These are phyloP conservation scores for Hondaea fermentalgiana DNA, from an alignment of 108 stramenopile genomes.

Conservation along the genomic window DNA sequence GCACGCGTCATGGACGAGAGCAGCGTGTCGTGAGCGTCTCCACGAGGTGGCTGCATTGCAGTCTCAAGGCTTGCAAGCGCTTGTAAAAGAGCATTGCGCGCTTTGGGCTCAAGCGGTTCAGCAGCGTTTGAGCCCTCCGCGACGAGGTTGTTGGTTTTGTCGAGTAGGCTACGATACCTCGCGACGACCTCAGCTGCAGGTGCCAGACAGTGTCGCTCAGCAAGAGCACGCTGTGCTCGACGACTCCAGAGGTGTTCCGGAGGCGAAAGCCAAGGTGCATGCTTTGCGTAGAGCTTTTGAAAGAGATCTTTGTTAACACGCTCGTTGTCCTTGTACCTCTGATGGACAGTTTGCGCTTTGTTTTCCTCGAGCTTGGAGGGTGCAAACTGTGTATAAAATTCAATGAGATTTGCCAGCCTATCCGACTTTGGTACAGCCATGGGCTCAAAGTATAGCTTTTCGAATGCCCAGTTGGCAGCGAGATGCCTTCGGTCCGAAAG, in stretches of 20 bases:
- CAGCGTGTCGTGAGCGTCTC: no score
- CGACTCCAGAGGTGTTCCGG: not conserved
- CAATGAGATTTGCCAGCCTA: not conserved
- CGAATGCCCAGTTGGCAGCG: not conserved
- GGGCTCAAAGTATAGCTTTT: not conserved
- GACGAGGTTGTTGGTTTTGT: no score
- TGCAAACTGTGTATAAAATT: not conserved
- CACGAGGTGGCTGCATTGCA: no score
- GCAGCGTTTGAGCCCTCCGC: not conserved
- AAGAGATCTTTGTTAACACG: not conserved
- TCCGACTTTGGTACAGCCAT: not conserved
- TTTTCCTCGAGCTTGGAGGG: not conserved
- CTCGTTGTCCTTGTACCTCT: not conserved
- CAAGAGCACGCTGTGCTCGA: not conserved
- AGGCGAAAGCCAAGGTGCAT: not conserved
- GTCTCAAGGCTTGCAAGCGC: no score
- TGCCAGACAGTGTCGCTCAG: no score
- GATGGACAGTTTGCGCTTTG: not conserved
- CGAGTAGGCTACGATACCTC: no score
- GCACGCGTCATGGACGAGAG: not conserved
- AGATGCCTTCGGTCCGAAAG: not conserved
- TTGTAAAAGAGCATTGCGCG: not conserved
- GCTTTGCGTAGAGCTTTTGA: slow-evolving; percentile 5
- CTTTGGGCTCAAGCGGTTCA: not conserved
- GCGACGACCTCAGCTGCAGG: no score